Evolutionary conservation across 2,329 filamentous ascomycete species (phyloP).

Genomic region (Fusarium annulatum): DNA sequence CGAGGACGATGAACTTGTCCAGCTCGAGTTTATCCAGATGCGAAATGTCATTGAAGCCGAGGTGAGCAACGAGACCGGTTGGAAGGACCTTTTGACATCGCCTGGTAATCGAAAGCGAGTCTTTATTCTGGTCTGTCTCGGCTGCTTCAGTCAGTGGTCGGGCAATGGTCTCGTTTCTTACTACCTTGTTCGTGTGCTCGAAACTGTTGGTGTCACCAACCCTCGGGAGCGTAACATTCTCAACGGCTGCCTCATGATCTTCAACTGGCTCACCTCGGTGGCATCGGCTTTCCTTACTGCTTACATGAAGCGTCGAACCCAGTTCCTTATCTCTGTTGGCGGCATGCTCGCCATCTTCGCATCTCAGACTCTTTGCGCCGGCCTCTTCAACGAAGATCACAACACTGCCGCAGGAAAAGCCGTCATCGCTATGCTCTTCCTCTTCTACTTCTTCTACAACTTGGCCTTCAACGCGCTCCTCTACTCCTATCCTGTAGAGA

Average conservation of each 20-base stretch:
- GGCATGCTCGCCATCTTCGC: constrained; percentile 33
- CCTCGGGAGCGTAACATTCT: constrained; percentile 26
- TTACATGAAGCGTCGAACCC: constrained; percentile 30
- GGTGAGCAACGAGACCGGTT: constrained; percentile 11
- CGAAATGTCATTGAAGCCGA: constrained; percentile 29
- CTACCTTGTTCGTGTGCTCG: constrained; percentile 15
- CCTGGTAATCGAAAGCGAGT: constrained; percentile 24
- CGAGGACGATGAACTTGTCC: not conserved
- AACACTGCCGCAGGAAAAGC: constrained; percentile 8
- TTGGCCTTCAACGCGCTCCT: constrained; percentile 34
- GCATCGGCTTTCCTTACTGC: constrained; percentile 20
- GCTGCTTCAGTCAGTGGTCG: constrained; percentile 34
- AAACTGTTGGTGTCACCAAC: constrained; percentile 12
- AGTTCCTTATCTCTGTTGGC: constrained; percentile 24
- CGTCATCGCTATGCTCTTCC: constrained; percentile 23
- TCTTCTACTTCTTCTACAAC: constrained; percentile 35
- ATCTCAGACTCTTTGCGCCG: constrained; percentile 24
- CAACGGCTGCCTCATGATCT: constrained; percentile 37
- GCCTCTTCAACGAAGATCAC: constrained; percentile 26
- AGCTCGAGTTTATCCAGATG: constrained; percentile 32
- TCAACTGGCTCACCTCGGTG: constrained; percentile 36
- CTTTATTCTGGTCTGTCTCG: constrained; percentile 15
- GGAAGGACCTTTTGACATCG: constrained; percentile 14
- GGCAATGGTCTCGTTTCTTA: constrained; percentile 28
- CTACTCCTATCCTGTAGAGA: constrained; percentile 30